Evolutionary conservation across 768 basidiomycete genomes (phyloP), one percentile per base, ranked within the genome.

Genomic region (Rickenella mellea): DNA sequence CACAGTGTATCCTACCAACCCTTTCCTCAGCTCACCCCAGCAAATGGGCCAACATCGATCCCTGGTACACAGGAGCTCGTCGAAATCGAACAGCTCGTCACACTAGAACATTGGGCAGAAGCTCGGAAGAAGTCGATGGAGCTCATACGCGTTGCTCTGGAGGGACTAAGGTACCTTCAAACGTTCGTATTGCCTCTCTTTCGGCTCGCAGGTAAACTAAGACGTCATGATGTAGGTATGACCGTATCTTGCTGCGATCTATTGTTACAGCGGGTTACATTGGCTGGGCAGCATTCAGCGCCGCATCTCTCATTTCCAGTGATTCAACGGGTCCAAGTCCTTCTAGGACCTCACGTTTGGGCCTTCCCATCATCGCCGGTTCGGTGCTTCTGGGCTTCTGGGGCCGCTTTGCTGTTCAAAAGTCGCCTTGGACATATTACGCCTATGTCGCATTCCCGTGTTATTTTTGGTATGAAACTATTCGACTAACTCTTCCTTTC

Each of bases 121-220:
- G 76, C 75, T 0, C 72, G 80, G 26, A 49, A 55, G 9, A 55
- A 58, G 19, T 76, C 81, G 1, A 55, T 62, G 2, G 58, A 69
- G 15, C 66, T 88, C 9, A 79, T 85, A 33, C 46, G 67, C 27
- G 51, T 64, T 9, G 66, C 71, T 5, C 63, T 88, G 4, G 60
- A 65, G 27, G 87, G 86, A 0, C 60, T 88, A 25, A 76, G 78
- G 24, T 90, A 90, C 53, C 71, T 90, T 4, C 83, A 90, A 58
- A 89, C 84, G 55, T 75, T 43, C 38, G 61, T 50, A 11, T 6
- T 19, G 10, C 15, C 14, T 10, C 21, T 17, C 30, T n/a, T n/a
- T 30, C 21, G 9, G 33, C 15, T 10, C 11, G 2, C 42, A 70
- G 20, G 12, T 11, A 38, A 12, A 38, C n/a, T 11, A 11, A 11